Evolutionary conservation across 2,329 filamentous ascomycete species (phyloP), one percentile per base, ranked within the genome.

Genomic region (Scytalidium lignicola): DNA sequence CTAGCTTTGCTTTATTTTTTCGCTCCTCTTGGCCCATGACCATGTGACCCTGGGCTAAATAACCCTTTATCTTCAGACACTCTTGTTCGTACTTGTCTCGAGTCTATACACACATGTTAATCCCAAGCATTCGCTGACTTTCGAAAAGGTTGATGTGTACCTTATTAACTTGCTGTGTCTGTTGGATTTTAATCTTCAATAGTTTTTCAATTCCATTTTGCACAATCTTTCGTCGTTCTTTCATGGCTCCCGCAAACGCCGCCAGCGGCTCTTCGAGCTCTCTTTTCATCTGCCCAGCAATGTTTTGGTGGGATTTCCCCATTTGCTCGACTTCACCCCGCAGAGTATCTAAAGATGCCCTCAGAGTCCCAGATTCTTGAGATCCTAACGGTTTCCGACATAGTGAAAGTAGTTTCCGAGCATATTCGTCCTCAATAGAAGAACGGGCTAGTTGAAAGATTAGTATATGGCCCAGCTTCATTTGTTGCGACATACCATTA

Each of bases 21-120:
- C 93, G 83, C 73, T 99, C 93, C 67, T 99, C 93, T 61, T 99
- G 93, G 13, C 93, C 93, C 93, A 99, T 99, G 50, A 99, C 93
- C 93, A 99, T 99, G 67, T 99, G 95, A 9, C 93, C 93, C 69
- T 99, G 93, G 3, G 95, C 93, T 3, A 99, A 81, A 64, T 99
- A 99, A 37, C 93, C 93, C 70, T 99, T 99, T 67, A 99, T 97
- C 67, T 96, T 93, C 41, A 99, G 76, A 65, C 92, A 97, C 60
- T 99, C 95, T 68, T 99, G 92, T 70, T 99, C 93, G 66, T 95
- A 99, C 44, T 86, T 86, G 70, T 99, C 93, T 57, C 93, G 82
- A 15, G 91, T 88, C 86, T 90, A 54, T 6, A 19, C 10, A 17
- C 29, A 43, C 54, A 61, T 22, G 58, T 53, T 50, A 53, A 39